Base-by-base conservation (phyloP, 2,329 filamentous ascomycete genomes). In the Cladophialophora psammophila region DNA sequence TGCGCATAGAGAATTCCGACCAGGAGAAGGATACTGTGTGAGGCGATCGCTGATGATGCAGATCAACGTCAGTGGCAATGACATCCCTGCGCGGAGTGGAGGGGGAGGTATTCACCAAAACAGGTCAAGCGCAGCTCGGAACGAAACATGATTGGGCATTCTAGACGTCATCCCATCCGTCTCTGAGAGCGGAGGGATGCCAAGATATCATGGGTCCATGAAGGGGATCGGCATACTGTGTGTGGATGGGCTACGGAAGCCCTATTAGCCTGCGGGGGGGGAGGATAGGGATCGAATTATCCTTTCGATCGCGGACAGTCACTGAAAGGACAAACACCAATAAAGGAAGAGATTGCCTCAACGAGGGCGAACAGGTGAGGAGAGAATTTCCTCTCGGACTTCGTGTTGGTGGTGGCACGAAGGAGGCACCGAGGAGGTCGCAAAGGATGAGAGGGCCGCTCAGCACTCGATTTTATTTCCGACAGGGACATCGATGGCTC, bases 51-150 rank as follows among this genome's bases (percentile, higher is more conserved):
- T 54, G 56, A 55, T 61, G 64, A 32, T 50, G 56, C 60, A 18
- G 42, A 65, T 64, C 67, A 60, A 69, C 67, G 67, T 69, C 67
- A 69, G 64, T 59, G 67, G 67, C 67, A 66, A 60, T 60, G 40
- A 26, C 31, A 57, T 34, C 7, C 48, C 36, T 31, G 32, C 15
- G 18, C 36, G 32, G 52, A 34, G 55, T 42, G 55, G 55, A 38
- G 55, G 42, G 20, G 45, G 18, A 31, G 18, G 9, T 31, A 26
- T 10, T 26, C 45, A 2, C 10, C 10, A 18, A 13, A 4, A 50
- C 10, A 12, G 45, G 13, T 20, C 3, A 50, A 26, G 20, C 45
- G 18, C 20, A 50, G 9, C 18, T 1, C 36, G 5, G 3, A 10
- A 38, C 4, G 34, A 7, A 10, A 4, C 20, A 9, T 59, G 53